Evolutionary conservation across 768 basidiomycete genomes (phyloP).

Genomic region (Chalciporus sphaerocephalus): DNA sequence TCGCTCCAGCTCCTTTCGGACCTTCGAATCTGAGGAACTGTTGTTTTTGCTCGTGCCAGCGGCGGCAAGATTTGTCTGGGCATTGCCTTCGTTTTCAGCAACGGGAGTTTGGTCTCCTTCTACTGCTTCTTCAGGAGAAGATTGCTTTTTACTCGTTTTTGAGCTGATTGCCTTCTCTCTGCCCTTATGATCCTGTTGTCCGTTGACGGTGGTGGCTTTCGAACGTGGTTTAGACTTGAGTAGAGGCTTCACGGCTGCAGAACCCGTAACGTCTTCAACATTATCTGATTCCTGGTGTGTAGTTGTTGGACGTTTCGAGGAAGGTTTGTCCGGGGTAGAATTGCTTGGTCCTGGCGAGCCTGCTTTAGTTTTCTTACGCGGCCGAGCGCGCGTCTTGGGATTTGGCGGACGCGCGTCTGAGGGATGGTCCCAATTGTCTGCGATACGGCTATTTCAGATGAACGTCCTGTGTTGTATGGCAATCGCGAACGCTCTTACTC

Average conservation of each 20-base stretch:
- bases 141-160: constrained; percentile 9
- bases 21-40: constrained; percentile 12
- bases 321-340: constrained; percentile 10
- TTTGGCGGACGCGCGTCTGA: constrained; percentile 7
- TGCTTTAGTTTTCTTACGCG: constrained; percentile 18
- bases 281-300: neutral
- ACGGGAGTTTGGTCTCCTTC: constrained; percentile 11
- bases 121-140: constrained; percentile 9
- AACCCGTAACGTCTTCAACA: constrained; percentile 4
- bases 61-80: constrained; percentile 2
- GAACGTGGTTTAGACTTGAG: constrained; percentile 18
- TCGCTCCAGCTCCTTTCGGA: constrained; percentile 24
- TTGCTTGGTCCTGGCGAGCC: constrained; percentile 14
- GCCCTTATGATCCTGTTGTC: constrained; percentile 5
- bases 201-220: constrained; percentile 7
- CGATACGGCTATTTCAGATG: constrained; percentile 22
- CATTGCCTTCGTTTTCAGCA: constrained; percentile 1
- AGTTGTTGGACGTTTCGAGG: constrained; percentile 13
- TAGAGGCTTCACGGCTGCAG: constrained; percentile 4
- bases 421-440: constrained; percentile 21
- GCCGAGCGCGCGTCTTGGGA: constrained; percentile 14
- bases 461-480: constrained; percentile 10
- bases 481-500: constrained; percentile 19
- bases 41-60: constrained; percentile 12
- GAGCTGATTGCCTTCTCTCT: constrained; percentile 8